phyloP scores from a whole-genome alignment of 306 rosid genomes.

The Corylus americana region DNA sequence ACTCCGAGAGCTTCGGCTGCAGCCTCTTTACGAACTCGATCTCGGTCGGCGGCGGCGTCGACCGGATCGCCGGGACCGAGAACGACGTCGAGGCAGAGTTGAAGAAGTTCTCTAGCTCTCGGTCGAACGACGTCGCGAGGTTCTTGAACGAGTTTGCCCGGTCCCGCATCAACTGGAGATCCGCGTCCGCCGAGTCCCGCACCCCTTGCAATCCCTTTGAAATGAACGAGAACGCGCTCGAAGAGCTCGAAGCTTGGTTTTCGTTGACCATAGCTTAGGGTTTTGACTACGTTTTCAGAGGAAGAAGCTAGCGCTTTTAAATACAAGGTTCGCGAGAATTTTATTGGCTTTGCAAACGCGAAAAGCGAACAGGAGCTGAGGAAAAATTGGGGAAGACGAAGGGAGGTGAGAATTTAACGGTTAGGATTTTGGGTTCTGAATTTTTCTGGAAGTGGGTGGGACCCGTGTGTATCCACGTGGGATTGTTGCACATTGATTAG shows the following conservation, averaged over 20 bases:
- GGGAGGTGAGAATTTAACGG: conserved; percentile 25
- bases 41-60: conserved; percentile 65
- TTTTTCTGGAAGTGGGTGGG: conserved; percentile 25
- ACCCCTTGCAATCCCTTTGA: conserved; percentile 95
- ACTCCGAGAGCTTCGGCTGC: conserved; percentile 80
- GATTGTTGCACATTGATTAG: conserved; percentile 14
- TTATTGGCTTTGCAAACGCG: not conserved
- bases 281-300: not conserved
- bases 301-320: not conserved
- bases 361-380: not conserved
- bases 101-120: conserved; percentile 86
- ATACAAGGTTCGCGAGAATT: no score
- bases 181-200: conserved; percentile 94
- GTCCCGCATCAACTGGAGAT: conserved; percentile 76
- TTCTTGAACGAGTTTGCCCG: conserved; percentile 91
- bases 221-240: conserved; percentile 77
- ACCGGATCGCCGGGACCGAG: conserved; percentile 65
- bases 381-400: no score
- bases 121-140: conserved; percentile 85
- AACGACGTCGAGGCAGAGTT: conserved; percentile 57
- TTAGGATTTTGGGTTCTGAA: conserved; percentile 17
- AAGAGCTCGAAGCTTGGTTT: conserved; percentile 48
- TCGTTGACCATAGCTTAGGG: conserved; percentile 52
- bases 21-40: conserved; percentile 85
- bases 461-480: conserved; percentile 45